Percentiles rank a stretch among this genome's conserved stretches.
Conservation (phyloP, 495 filamentous ascomycete species). For the Astrothelium macrocarpum region DNA sequence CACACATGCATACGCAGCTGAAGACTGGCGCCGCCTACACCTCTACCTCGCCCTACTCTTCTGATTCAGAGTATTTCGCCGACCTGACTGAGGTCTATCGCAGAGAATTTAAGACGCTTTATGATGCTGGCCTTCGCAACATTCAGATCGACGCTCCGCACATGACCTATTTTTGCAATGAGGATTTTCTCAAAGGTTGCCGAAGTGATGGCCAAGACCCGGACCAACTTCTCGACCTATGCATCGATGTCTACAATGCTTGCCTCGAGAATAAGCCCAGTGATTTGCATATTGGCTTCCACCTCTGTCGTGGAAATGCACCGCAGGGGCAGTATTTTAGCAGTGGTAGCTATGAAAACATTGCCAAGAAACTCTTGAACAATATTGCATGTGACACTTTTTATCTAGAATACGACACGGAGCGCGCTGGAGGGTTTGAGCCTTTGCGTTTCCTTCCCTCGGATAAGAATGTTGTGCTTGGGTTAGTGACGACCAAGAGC, state of each 20-base stretch:
- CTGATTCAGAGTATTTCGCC: conserved; percentile 28
- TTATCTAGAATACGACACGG: conserved; percentile 36
- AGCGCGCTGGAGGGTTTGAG: conserved; percentile 30
- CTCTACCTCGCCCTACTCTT: conserved; percentile 12
- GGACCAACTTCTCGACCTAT: conserved; percentile 25
- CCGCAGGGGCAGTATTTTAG: conserved; percentile 27
- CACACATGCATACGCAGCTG: conserved; percentile 59
- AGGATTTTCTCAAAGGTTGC: conserved; percentile 28
- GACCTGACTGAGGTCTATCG: conserved; percentile 31
- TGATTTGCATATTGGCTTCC: conserved; percentile 33
- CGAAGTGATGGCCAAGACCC: conserved; percentile 28
- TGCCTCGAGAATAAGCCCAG: conserved; percentile 28
- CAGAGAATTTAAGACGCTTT: conserved; percentile 28
- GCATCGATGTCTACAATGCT: conserved; percentile 30
- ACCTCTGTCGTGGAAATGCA: conserved; percentile 30
- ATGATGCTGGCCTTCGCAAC: conserved; percentile 29
- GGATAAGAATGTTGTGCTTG: conserved; percentile 33
- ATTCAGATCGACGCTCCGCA: conserved; percentile 35
- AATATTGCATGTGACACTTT: conserved; percentile 34
- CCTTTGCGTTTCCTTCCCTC: conserved; percentile 30
- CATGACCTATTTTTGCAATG: conserved; percentile 33
- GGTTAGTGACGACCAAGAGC: conserved; percentile 31
- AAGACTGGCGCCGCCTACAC: conserved; percentile 46
- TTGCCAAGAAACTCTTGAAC: conserved; percentile 33
- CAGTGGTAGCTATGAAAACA: conserved; percentile 31